These are phyloP conservation scores for Citrus hindsii DNA, from an alignment of 345 rosid genomes.

Conservation along the genomic window DNA sequence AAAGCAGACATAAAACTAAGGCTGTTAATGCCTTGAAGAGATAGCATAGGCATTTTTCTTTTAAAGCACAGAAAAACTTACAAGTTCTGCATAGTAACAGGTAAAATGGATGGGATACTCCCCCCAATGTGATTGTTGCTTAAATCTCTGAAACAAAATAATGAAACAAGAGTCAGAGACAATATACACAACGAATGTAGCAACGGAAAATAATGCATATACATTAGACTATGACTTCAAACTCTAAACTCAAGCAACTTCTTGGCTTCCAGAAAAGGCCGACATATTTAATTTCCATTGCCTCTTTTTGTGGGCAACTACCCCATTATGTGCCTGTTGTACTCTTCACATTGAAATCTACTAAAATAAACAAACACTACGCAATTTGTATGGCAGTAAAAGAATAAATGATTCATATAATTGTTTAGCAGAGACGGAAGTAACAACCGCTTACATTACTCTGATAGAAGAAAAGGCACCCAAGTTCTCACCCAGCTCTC, in stretches of 20 bases:
- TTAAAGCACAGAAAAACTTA: conserved; percentile 27
- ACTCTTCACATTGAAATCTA: neutral
- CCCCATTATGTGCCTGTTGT: neutral
- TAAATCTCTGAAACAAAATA: conserved; percentile 59
- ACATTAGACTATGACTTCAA: neutral
- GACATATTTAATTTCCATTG: neutral
- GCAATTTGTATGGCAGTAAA: neutral
- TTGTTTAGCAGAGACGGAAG: neutral
- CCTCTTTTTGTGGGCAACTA: neutral
- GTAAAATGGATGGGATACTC: conserved; percentile 75
- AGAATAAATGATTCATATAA: neutral
- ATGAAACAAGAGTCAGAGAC: conserved; percentile 3
- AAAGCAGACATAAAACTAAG: neutral
- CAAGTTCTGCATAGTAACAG: conserved; percentile 66
- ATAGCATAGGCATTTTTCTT: neutral
- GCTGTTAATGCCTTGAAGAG: no score
- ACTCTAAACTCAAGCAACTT: conserved; percentile 4
- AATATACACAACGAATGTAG: neutral
- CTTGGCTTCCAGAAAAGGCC: neutral
- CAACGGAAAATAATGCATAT: neutral
- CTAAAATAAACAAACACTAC: neutral
- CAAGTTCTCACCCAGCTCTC: conserved; percentile 78
- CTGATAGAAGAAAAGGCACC: conserved; percentile 62
- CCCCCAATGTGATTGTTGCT: conserved; percentile 95
- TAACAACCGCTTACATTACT: conserved; percentile 56